Conservation (phyloP, 202 grass and related monocot species). For the Setaria viridis region DNA sequence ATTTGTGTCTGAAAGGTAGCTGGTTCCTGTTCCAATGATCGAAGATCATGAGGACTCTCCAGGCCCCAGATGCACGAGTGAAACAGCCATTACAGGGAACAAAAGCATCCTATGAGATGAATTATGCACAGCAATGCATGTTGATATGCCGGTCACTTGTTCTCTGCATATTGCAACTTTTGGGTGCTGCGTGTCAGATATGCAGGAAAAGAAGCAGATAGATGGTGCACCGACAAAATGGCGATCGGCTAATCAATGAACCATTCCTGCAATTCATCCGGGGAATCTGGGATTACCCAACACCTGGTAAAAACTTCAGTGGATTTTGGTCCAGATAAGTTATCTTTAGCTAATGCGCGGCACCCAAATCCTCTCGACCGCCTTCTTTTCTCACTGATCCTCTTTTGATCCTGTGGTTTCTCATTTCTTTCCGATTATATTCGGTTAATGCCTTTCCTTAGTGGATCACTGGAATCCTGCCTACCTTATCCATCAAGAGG, state of each 20-base stretch:
- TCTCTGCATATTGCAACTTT: slow-evolving; percentile 24
- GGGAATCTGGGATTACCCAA: not conserved
- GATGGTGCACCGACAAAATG: slow-evolving; percentile 33
- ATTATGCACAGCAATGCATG: slow-evolving; percentile 52
- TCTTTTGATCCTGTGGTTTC: slow-evolving; percentile 52
- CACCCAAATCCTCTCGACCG: slow-evolving; percentile 29
- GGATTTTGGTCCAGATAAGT: slow-evolving; percentile 47
- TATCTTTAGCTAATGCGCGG: slow-evolving; percentile 42
- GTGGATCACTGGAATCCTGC: slow-evolving; percentile 62
- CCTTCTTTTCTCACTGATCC: slow-evolving; percentile 33
- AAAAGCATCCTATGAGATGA: slow-evolving; percentile 50
- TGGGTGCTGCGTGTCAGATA: slow-evolving; percentile 27
- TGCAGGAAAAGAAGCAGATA: slow-evolving; percentile 23
- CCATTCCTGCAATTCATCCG: not conserved
- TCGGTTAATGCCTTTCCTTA: slow-evolving; percentile 47
- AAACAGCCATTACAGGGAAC: slow-evolving; percentile 41
- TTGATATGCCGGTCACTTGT: slow-evolving; percentile 53
- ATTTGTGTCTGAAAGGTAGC: slow-evolving; percentile 46
- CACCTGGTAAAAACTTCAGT: slow-evolving; percentile 34
- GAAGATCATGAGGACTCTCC: slow-evolving; percentile 2
- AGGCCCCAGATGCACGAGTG: slow-evolving; percentile 23
- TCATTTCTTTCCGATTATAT: slow-evolving; percentile 47
- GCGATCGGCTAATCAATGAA: slow-evolving; percentile 5
- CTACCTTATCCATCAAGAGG: slow-evolving; percentile 54
- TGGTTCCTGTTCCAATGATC: slow-evolving; percentile 36